phyloP scores from a whole-genome alignment of 106 monocot species.

The Amphibolis antarctica region DNA sequence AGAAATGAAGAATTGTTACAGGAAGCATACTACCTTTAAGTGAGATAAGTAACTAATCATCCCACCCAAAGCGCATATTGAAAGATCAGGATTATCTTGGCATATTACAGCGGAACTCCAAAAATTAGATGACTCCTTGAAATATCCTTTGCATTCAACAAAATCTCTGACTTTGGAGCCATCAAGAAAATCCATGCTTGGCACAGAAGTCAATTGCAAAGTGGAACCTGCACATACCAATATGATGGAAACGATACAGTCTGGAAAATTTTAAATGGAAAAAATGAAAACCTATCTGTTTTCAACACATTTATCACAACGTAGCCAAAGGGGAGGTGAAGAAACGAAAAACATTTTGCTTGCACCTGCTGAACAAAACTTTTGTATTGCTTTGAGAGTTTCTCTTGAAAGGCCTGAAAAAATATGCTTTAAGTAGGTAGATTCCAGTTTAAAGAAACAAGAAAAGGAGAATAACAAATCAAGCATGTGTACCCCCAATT shows the following conservation, averaged over 20 bases:
- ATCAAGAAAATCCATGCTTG: constrained; percentile 30
- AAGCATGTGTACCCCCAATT: constrained; percentile 38
- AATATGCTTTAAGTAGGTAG: neutral
- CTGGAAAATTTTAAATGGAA: neutral
- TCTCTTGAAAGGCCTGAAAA: constrained; percentile 69
- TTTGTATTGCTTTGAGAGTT: constrained; percentile 52
- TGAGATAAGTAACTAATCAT: constrained; percentile 56
- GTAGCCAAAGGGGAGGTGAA: neutral
- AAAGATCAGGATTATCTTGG: constrained; percentile 31
- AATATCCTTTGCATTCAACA: constrained; percentile 54
- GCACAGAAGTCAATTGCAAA: constrained; percentile 57
- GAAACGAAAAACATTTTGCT: neutral
- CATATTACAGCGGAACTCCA: constrained; percentile 42
- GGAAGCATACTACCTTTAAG: constrained; percentile 38
- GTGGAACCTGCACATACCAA: constrained; percentile 34
- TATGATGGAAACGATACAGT: neutral
- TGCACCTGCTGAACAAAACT: constrained; percentile 75
- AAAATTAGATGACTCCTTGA: constrained; percentile 35
- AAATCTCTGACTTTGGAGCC: constrained; percentile 47
- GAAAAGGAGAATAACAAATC: neutral
- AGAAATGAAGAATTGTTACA: neutral
- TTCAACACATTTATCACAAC: neutral
- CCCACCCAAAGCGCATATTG: constrained; percentile 54
- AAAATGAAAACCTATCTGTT: neutral
- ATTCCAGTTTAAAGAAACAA: neutral